Percentiles rank a stretch among this genome's conserved stretches.
phyloP scores from a whole-genome alignment of 2,329 filamentous ascomycete species.

The Fusarium beomiforme region DNA sequence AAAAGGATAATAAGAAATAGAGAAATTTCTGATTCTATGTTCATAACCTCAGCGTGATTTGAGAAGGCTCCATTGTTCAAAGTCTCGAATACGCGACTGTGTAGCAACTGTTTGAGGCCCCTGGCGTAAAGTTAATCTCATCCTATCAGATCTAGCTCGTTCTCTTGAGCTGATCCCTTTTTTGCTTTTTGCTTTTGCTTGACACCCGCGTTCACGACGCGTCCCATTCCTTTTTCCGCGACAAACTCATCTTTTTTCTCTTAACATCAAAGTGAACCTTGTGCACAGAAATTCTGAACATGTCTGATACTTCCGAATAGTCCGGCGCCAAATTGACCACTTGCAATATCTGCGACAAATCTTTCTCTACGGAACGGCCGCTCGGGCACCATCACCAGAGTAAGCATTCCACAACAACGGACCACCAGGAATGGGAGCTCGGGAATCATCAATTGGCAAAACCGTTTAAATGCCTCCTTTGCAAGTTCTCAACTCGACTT shows the following conservation, averaged over 20 bases:
- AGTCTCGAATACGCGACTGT: not conserved
- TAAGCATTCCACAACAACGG: not conserved
- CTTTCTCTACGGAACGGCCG: not conserved
- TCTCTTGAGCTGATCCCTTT: no score
- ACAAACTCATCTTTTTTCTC: not conserved
- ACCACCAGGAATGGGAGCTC: no score
- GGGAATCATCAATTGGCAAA: not conserved
- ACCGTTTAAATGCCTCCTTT: not conserved
- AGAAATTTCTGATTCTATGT: no score
- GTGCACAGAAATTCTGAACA: not conserved
- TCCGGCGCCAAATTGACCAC: not conserved
- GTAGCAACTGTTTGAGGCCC: no score
- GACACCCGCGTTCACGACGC: not conserved
- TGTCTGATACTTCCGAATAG: not conserved
- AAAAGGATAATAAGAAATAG: no score
- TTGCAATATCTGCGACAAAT: not conserved
- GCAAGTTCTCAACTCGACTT: no score
- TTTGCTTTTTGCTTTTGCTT: no score
- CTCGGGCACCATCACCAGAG: not conserved
- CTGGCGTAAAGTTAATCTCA: no score
- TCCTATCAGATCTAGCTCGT: no score
- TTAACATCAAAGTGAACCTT: not conserved
- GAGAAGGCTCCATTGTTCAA: not conserved
- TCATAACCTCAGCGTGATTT: no score
- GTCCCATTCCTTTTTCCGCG: not conserved